Evolutionary conservation across 495 filamentous ascomycete species (phyloP).

Genomic region (Thermothielavioides terrestris): DNA sequence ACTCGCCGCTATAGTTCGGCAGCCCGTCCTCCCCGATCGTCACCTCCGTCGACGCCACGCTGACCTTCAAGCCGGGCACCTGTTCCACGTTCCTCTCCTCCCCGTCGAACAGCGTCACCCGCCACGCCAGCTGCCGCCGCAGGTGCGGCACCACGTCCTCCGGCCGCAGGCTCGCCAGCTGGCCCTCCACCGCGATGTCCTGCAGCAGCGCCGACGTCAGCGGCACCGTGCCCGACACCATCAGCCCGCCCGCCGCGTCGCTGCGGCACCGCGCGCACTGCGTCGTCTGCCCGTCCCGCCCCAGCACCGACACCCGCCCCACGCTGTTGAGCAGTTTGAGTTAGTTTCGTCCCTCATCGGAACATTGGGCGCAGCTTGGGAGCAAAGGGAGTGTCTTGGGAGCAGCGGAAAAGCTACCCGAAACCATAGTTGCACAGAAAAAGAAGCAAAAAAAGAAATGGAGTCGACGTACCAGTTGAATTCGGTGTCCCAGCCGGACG

Average conservation of each 20-base stretch:
- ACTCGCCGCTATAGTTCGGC: constrained; percentile 27
- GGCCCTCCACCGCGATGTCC: constrained; percentile 26
- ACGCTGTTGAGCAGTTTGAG: no score
- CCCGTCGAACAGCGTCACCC: constrained; percentile 27
- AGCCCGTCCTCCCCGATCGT: constrained; percentile 23
- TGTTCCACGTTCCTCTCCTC: constrained; percentile 23
- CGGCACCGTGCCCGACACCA: constrained; percentile 35
- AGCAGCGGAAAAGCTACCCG: no score
- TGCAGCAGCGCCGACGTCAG: constrained; percentile 33
- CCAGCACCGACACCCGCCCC: constrained; percentile 32
- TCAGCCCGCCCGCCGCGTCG: constrained; percentile 20
- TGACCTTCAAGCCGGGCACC: constrained; percentile 28
- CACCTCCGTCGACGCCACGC: constrained; percentile 31
- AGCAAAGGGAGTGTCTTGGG: no score
- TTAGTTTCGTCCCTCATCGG: no score
- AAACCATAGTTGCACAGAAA: no score
- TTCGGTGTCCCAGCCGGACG: constrained; percentile 24
- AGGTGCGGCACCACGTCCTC: constrained; percentile 32
- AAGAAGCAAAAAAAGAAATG: no score
- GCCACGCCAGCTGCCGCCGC: constrained; percentile 27
- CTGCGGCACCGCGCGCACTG: constrained; percentile 28
- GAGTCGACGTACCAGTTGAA: no score
- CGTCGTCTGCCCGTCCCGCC: constrained; percentile 20
- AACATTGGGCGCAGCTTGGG: no score
- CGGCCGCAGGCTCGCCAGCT: constrained; percentile 20